phyloP scores from a whole-genome alignment of 495 filamentous ascomycete genomes.

The Podospora pseudocomata region DNA sequence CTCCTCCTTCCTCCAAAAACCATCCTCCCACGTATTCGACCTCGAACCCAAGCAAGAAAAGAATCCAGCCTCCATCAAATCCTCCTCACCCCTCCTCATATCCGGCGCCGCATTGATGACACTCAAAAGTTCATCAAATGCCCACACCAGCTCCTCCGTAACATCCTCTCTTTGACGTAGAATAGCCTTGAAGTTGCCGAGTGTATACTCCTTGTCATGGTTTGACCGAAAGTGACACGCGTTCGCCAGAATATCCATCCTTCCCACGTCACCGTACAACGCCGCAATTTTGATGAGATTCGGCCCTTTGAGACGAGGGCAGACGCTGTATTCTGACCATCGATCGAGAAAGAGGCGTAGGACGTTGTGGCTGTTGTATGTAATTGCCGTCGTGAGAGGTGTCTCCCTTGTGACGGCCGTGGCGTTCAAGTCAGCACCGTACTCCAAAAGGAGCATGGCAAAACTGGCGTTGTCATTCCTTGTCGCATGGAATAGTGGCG shows the following conservation, averaged over 20 bases:
- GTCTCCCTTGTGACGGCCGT: constrained; percentile 13
- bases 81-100: too few species aligned
- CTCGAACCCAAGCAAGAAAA: too few species aligned
- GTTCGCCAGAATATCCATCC: background rate
- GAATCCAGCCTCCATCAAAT: too few species aligned
- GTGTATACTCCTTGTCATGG: background rate
- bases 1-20: too few species aligned
- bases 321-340: constrained; percentile 12
- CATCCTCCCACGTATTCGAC: too few species aligned
- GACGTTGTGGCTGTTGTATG: constrained; percentile 18
- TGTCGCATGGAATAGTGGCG: constrained; percentile 13
- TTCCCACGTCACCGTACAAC: constrained; percentile 5
- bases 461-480: constrained; percentile 11
- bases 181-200: background rate
- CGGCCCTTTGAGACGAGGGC: constrained; percentile 1
- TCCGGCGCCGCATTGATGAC: too few species aligned
- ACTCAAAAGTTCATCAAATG: too few species aligned
- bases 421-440: constrained; percentile 21
- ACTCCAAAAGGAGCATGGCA: constrained; percentile 18
- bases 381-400: constrained; percentile 17
- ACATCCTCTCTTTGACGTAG: background rate
- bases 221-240: background rate
- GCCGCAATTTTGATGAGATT: constrained; percentile 7
- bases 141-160: too few species aligned
- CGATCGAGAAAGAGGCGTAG: constrained; percentile 10